Conservation (phyloP, 1,139 yeast genomes). For the Candida mesenterica region DNA sequence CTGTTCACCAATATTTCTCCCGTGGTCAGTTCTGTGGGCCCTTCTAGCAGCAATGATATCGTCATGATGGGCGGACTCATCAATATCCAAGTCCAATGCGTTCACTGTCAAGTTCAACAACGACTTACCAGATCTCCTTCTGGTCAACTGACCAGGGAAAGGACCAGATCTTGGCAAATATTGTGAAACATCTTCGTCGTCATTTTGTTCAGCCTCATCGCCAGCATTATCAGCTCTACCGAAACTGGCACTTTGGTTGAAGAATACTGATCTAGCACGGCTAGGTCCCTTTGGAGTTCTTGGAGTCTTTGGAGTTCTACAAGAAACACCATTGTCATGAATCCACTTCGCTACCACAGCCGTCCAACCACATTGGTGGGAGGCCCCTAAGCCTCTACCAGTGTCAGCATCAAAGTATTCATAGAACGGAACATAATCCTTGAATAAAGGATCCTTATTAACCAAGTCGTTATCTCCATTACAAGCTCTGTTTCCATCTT, state of each 20-base stretch:
- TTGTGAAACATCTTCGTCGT: slow-evolving; percentile 34
- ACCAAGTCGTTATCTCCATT: slow-evolving; percentile 66
- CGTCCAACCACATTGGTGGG: slow-evolving; percentile 98
- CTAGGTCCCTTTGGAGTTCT: slow-evolving; percentile 33
- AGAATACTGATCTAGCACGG: slow-evolving; percentile 5
- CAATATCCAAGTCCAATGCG: slow-evolving; percentile 63
- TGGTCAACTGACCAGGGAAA: slow-evolving; percentile 52
- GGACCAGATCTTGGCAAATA: slow-evolving; percentile 49
- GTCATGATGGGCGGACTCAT: slow-evolving; percentile 38
- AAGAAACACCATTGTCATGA: slow-evolving; percentile 82
- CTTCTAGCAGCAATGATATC: slow-evolving; percentile 20
- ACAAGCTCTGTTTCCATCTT: slow-evolving; percentile 72
- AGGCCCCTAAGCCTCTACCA: slow-evolving; percentile 92
- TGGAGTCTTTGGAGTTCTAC: slow-evolving; percentile 53
- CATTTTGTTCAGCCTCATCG: slow-evolving; percentile 33
- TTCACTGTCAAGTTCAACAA: slow-evolving; percentile 64
- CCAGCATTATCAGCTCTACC: slow-evolving; percentile 19
- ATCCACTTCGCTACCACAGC: slow-evolving; percentile 91
- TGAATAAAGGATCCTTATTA: slow-evolving; percentile 71
- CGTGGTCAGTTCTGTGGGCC: slow-evolving; percentile 16
- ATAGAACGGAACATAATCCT: slow-evolving; percentile 75
- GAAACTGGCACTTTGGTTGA: slow-evolving; percentile 3
- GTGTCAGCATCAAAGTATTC: slow-evolving; percentile 96
- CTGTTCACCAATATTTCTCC: slow-evolving; percentile 23
- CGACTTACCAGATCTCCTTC: slow-evolving; percentile 74